Evolutionary conservation across 306 rosid species (phyloP).

Genomic region (Heteromeles arbutifolia): DNA sequence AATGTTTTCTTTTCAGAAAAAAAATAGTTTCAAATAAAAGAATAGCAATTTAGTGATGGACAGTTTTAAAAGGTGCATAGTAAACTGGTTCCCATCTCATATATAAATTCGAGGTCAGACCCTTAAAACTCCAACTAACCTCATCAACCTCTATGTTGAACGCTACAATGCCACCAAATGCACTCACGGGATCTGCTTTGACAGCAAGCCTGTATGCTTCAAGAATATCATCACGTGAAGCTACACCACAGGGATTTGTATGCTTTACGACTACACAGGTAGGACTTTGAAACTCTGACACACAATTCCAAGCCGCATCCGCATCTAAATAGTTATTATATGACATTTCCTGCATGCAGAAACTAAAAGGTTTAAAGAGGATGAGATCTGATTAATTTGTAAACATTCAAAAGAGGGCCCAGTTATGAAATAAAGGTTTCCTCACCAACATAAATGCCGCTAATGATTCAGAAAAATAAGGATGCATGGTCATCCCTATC

Average conservation of each 20-base stretch:
- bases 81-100: background rate
- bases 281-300: slow-evolving; percentile 71
- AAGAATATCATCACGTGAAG: slow-evolving; percentile 80
- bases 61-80: background rate
- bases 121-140: slow-evolving; percentile 35
- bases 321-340: slow-evolving; percentile 92
- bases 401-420: background rate
- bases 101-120: background rate
- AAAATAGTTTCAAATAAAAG: too few species aligned
- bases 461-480: background rate
- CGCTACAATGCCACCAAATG: slow-evolving; percentile 91
- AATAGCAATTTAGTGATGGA: background rate
- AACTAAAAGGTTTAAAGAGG: slow-evolving; percentile 1
- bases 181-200: slow-evolving; percentile 92
- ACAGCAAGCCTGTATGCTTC: slow-evolving; percentile 94
- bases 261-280: slow-evolving; percentile 92
- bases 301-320: slow-evolving; percentile 99
- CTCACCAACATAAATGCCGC: background rate
- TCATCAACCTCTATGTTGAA: slow-evolving; percentile 83
- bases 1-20: background rate
- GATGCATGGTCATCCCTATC: background rate
- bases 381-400: background rate
- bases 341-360: slow-evolving; percentile 75
- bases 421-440: background rate
- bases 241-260: slow-evolving; percentile 92